These are phyloP conservation scores for Eimeria sp. DNA, from an alignment of 169 alveolate species.

Conservation along the genomic window DNA sequence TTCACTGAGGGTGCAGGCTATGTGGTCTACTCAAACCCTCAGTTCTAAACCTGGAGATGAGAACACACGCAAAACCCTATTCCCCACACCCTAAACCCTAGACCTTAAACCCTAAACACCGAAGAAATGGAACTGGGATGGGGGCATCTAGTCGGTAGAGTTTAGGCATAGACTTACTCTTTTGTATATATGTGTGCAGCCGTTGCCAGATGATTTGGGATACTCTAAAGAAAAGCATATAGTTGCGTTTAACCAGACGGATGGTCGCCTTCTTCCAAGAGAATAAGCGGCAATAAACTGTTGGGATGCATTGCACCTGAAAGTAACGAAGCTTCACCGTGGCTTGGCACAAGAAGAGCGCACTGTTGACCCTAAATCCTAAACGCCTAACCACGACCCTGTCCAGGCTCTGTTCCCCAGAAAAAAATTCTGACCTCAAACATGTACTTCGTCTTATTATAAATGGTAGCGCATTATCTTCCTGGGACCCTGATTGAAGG, in stretches of 20 bases:
- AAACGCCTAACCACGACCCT: background rate
- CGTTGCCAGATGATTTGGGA: constrained; percentile 10
- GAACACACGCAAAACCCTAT: too few species aligned
- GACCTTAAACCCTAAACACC: constrained; percentile 3
- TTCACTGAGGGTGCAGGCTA: too few species aligned
- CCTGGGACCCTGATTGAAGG: background rate
- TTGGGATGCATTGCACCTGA: background rate
- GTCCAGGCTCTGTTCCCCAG: background rate
- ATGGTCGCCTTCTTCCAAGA: constrained; percentile 38
- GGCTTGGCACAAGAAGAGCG: constrained; percentile 43
- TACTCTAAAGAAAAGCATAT: constrained; percentile 12
- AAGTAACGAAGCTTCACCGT: constrained; percentile 4
- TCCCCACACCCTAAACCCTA: background rate
- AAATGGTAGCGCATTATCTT: background rate
- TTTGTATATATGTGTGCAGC: background rate
- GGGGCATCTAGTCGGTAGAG: background rate
- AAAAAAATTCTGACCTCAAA: background rate
- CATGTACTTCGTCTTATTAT: background rate
- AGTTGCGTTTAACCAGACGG: background rate
- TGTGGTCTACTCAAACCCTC: too few species aligned
- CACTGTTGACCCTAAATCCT: background rate
- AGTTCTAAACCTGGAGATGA: too few species aligned
- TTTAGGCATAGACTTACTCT: background rate
- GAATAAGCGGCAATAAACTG: constrained; percentile 24
- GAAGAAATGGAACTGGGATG: background rate